phyloP scores from a whole-genome alignment of 352 stramenopile species.

The Pythium sp. region DNA sequence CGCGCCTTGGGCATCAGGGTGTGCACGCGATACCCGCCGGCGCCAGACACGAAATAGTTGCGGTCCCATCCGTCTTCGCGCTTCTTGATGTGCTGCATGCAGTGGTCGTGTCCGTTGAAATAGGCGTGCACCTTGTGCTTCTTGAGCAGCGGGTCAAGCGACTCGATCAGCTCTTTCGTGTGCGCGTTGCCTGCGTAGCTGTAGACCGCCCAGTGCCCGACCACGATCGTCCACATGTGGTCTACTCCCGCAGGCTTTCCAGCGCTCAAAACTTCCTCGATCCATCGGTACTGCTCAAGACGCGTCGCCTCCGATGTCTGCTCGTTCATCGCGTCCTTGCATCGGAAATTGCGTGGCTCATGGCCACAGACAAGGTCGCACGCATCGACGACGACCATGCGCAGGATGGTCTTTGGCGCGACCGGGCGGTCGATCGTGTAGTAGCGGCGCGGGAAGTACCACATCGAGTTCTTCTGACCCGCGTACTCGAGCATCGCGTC shows the following conservation, averaged over 20 bases:
- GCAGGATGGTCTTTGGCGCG: constrained; percentile 74
- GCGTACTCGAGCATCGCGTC: constrained; percentile 81
- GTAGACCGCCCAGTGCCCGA: constrained; percentile 84
- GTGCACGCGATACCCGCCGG: constrained; percentile 72
- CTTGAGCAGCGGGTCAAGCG: constrained; percentile 66
- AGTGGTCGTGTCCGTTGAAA: constrained; percentile 87
- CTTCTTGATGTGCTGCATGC: constrained; percentile 76
- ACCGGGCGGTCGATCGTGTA: constrained; percentile 79
- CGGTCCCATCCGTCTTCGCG: constrained; percentile 38
- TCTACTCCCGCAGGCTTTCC: constrained; percentile 62
- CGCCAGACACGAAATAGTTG: constrained; percentile 82
- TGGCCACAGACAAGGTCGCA: constrained; percentile 84
- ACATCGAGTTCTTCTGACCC: constrained; percentile 58
- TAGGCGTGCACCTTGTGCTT: constrained; percentile 87
- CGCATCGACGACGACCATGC: constrained; percentile 75
- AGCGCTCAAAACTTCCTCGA: constrained; percentile 57
- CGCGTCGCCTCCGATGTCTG: constrained; percentile 64
- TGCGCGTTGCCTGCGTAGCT: constrained; percentile 82
- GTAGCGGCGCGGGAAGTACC: constrained; percentile 79
- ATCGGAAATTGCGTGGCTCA: constrained; percentile 73
- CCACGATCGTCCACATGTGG: constrained; percentile 83
- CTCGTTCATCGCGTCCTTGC: constrained; percentile 73
- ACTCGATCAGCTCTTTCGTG: constrained; percentile 71
- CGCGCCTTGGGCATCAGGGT: constrained; percentile 63
- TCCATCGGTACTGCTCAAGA: constrained; percentile 73